phyloP scores from a whole-genome alignment of 768 basidiomycete genomes.

The Porphyrellus cyaneotinctus region DNA sequence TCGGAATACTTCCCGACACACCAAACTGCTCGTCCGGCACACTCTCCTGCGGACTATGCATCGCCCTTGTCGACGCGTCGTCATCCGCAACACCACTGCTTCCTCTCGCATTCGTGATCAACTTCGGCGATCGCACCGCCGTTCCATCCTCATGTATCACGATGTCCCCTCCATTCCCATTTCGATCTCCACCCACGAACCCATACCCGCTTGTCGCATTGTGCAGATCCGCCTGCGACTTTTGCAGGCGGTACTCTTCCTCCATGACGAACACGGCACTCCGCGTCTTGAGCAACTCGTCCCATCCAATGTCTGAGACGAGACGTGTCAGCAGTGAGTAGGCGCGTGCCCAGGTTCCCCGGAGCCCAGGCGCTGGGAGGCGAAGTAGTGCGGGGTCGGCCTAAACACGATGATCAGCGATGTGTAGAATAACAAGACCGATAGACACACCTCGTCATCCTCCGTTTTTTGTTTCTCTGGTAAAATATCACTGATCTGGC shows the following conservation, averaged over 20 bases:
- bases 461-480: conserved; percentile 79
- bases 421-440: background rate
- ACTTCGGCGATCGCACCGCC: conserved; percentile 24
- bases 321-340: conserved; percentile 88
- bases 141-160: conserved; percentile 67
- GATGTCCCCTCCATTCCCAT: conserved; percentile 17
- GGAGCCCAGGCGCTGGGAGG: conserved; percentile 89
- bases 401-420: conserved; percentile 32
- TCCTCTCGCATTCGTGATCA: background rate
- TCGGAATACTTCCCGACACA: conserved; percentile 42
- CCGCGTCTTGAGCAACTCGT: conserved; percentile 93
- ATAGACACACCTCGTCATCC: conserved; percentile 65
- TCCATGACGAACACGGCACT: conserved; percentile 98
- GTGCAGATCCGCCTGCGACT: conserved; percentile 70
- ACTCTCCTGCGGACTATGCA: conserved; percentile 36
- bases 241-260: conserved; percentile 98
- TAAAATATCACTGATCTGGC: conserved; percentile 84
- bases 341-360: conserved; percentile 94
- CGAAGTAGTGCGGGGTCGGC: conserved; percentile 92
- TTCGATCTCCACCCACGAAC: background rate
- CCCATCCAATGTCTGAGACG: conserved; percentile 96
- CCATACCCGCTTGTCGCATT: conserved; percentile 24
- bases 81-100: conserved; percentile 42
- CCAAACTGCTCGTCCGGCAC: conserved; percentile 16
- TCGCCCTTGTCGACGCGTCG: conserved; percentile 65